A percentile compares a stretch with the other conserved stretches of the same genome.
Evolutionary conservation across 768 basidiomycete species (phyloP).

Genomic region (Phlebiopsis gigantea): DNA sequence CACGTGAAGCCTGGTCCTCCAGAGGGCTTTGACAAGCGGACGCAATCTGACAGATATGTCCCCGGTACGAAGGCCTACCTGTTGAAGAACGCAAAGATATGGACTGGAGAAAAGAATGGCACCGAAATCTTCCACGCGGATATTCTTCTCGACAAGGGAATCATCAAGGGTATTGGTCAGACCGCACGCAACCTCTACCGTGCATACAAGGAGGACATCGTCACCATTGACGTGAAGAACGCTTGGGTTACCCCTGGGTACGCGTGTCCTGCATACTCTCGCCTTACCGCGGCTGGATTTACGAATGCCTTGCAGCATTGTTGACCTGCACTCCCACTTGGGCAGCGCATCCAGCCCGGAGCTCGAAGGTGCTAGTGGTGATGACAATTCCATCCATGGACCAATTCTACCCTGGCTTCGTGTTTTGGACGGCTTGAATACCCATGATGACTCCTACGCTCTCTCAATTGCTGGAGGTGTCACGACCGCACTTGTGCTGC

Average conservation of each 20-base stretch:
- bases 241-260: conserved; percentile 62
- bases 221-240: conserved; percentile 50
- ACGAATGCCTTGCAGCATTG: conserved; percentile 27
- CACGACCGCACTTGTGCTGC: conserved; percentile 71
- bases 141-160: conserved; percentile 56
- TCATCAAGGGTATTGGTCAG: conserved; percentile 52
- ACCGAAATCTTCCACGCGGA: conserved; percentile 53
- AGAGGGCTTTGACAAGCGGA: conserved; percentile 26
- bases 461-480: conserved; percentile 64
- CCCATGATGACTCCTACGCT: conserved; percentile 54
- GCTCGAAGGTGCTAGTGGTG: conserved; percentile 34
- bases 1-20: conserved; percentile 33
- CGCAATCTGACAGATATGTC: conserved; percentile 49
- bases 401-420: conserved; percentile 59
- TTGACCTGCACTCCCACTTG: conserved; percentile 57
- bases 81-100: conserved; percentile 68
- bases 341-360: conserved; percentile 30
- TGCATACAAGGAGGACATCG: conserved; percentile 16
- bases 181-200: conserved; percentile 4
- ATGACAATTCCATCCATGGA: conserved; percentile 51
- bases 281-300: not conserved
- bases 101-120: conserved; percentile 66
- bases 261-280: not conserved
- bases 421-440: conserved; percentile 69
- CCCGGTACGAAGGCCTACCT: conserved; percentile 47